Percentiles rank a stretch among this genome's conserved stretches.
Conservation (phyloP, 495 filamentous ascomycete genomes). For the Bathelium albidoporum region DNA sequence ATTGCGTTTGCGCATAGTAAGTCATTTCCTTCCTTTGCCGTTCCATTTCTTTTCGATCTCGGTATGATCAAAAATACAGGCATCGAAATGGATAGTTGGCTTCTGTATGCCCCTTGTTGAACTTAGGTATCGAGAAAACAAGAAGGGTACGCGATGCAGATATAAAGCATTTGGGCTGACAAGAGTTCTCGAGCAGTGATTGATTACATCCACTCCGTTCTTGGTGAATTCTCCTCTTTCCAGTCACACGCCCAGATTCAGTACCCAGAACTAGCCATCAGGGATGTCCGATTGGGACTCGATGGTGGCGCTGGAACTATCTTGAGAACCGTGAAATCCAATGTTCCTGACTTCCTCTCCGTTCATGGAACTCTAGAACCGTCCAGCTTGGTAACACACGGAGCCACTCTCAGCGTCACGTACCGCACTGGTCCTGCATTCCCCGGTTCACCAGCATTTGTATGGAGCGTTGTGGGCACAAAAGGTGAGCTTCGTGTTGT, state of each 20-base stretch:
- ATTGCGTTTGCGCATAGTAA: conserved; percentile 45
- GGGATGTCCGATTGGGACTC: conserved; percentile 18
- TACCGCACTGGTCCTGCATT: conserved; percentile 43
- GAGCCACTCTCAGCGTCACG: conserved; percentile 29
- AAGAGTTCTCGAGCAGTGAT: conserved; percentile 8
- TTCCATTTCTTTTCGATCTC: conserved; percentile 6
- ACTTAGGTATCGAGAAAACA: conserved; percentile 18
- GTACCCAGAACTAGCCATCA: conserved; percentile 31
- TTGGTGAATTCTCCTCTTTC: conserved; percentile 13
- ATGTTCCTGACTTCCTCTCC: conserved; percentile 40
- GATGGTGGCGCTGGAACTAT: background rate
- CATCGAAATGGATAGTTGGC: background rate
- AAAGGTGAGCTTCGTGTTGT: conserved; percentile 44
- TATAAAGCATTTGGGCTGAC: no score
- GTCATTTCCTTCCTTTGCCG: conserved; percentile 10
- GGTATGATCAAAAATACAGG: background rate
- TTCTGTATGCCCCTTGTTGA: background rate
- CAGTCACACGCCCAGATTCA: conserved; percentile 36
- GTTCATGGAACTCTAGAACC: conserved; percentile 36
- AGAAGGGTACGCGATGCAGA: no score
- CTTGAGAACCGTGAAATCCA: conserved; percentile 25
- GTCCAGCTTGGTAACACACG: conserved; percentile 20
- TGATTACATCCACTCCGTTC: conserved; percentile 14
- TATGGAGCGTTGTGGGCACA: conserved; percentile 46
- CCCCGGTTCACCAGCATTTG: conserved; percentile 36